Percentiles rank a stretch among this genome's conserved stretches.
Conservation (phyloP, 2,329 filamentous ascomycete species). For the Aspergillus ustus region DNA sequence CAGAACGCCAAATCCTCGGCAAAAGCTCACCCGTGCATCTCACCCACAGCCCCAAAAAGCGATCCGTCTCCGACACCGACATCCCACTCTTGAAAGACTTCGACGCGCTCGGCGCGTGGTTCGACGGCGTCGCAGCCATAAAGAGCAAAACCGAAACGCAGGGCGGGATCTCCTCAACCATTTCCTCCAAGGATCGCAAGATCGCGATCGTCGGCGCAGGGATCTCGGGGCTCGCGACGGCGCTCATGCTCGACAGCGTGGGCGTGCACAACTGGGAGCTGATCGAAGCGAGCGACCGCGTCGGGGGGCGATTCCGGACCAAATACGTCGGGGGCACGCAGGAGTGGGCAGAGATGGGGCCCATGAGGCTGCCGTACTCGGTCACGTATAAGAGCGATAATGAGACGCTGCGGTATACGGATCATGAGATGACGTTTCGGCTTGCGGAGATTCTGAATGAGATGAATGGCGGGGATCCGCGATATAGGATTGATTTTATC, state of each 20-base stretch:
- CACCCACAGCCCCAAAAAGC: not conserved
- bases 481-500: slow-evolving; percentile 34
- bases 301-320: slow-evolving; percentile 52
- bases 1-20: not conserved
- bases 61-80: not conserved
- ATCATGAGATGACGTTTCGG: slow-evolving; percentile 32
- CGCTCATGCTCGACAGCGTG: slow-evolving; percentile 48
- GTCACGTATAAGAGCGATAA: slow-evolving; percentile 28
- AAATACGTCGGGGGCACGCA: slow-evolving; percentile 40
- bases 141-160: slow-evolving; percentile 16
- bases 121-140: slow-evolving; percentile 31
- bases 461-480: slow-evolving; percentile 27
- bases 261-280: slow-evolving; percentile 52
- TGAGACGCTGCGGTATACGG: slow-evolving; percentile 28
- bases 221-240: slow-evolving; percentile 51
- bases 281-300: slow-evolving; percentile 46
- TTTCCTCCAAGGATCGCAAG: slow-evolving; percentile 13
- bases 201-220: slow-evolving; percentile 36
- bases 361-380: slow-evolving; percentile 32
- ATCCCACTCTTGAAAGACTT: slow-evolving; percentile 5
- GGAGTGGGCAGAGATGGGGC: slow-evolving; percentile 36
- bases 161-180: slow-evolving; percentile 17
- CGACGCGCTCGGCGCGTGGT: slow-evolving; percentile 23
- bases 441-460: slow-evolving; percentile 29
- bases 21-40: not conserved